phyloP scores from a whole-genome alignment of 805 yeast species.

The Candida loeiensis region DNA sequence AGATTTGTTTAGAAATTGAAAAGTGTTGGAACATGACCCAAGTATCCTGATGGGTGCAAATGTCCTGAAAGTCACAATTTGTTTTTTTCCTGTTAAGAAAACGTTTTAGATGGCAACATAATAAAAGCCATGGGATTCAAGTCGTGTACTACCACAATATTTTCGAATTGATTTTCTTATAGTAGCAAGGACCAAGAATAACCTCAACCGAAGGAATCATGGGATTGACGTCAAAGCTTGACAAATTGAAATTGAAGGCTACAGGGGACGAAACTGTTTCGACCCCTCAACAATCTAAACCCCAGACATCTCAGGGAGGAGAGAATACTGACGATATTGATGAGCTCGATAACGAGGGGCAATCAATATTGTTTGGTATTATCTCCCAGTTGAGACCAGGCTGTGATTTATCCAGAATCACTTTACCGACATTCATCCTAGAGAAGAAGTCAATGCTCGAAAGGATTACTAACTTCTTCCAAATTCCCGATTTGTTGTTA shows the following conservation, averaged over 20 bases:
- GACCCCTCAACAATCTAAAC: too few relatives aligned
- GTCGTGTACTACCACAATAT: too few relatives aligned
- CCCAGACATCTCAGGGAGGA: background rate
- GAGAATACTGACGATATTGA: constrained; percentile 68
- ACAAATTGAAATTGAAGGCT: constrained; percentile 24
- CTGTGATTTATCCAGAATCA: constrained; percentile 81
- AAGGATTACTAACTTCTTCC: constrained; percentile 83
- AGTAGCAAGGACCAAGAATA: too few relatives aligned
- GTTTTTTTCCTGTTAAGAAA: too few relatives aligned
- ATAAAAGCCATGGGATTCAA: too few relatives aligned
- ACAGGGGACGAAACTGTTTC: too few relatives aligned
- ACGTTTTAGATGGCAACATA: too few relatives aligned
- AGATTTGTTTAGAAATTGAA: too few relatives aligned
- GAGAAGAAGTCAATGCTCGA: constrained; percentile 96
- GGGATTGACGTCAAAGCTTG: constrained; percentile 29
- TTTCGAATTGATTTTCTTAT: too few relatives aligned
- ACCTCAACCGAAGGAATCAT: constrained; percentile 15
- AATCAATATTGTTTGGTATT: constrained; percentile 79
- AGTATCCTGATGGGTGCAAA: too few relatives aligned
- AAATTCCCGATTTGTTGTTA: constrained; percentile 71
- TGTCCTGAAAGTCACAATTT: too few relatives aligned
- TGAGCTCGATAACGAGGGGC: constrained; percentile 88
- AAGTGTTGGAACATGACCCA: too few relatives aligned
- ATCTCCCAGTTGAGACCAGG: constrained; percentile 93
- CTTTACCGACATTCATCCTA: constrained; percentile 90